Base-by-base conservation (phyloP, 176 grass and related monocot genomes). In the Elymus sibiricus region DNA sequence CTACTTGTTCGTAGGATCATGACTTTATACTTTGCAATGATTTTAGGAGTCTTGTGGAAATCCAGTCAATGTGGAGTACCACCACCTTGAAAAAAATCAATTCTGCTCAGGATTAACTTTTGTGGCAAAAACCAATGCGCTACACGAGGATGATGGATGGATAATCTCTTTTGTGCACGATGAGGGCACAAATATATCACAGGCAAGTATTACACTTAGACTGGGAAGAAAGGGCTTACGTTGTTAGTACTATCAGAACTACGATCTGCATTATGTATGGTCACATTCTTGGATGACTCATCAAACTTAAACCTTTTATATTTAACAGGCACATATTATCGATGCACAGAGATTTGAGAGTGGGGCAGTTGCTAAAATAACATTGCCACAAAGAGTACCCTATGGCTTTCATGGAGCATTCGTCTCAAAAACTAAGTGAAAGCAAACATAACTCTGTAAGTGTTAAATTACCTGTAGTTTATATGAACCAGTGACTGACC, bases 81-180 rank as follows among this genome's bases (percentile, higher is more conserved):
- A 78, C 46, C 42, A 58, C 38, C 83, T 85, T 58, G 74, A 24
- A 5, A 78, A 5, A 70, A 85, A 85, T 60, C 62, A 85, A 11
- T 85, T 85, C 46, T 85, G 74, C 47, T 85, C 74, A 28, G 83
- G 83, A 59, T 31, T 32, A 78, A 55, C 44, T 28, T 85, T 85
- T 78, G 74, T 85, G 16, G 25, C 61, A 9, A 69, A 27, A 35
- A 42, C 6, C 7, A 8, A 32, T 31, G 35, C 35, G 35, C 6
- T 37, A 6, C 35, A 37, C 7, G 35, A 37, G 35, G 35, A 37
- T 37, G 35, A 37, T 37, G 35, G 35, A 37, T 37, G 35, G 35
- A 37, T 37, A 37, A 37, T 37, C 35, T 37, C 35, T 37, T 37
- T 37, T 37, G 35, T 37, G 35, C 35, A 37, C 6, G 35, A 37